Evolutionary conservation across 1,284 basidiomycete species (phyloP).

Genomic region (Erythrobasidium hasegawianum): DNA sequence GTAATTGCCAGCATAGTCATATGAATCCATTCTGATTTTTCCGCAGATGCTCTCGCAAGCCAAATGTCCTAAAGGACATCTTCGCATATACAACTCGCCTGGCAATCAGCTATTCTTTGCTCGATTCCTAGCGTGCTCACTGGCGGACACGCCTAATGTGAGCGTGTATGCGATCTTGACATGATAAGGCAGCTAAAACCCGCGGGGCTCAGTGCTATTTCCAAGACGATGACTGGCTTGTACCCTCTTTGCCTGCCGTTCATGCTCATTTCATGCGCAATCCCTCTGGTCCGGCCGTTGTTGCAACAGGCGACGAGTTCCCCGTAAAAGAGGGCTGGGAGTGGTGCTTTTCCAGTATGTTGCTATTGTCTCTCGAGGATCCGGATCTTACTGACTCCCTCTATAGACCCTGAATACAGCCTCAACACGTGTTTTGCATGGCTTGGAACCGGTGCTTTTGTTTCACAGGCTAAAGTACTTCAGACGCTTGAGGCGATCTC

Average conservation of each 20-base stretch:
- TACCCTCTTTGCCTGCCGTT: slow-evolving; percentile 40
- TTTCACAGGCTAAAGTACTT: slow-evolving; percentile 37
- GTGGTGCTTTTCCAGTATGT: slow-evolving; percentile 45
- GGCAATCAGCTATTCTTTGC: slow-evolving; percentile 44
- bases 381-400: background rate
- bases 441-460: slow-evolving; percentile 45
- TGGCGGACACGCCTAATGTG: slow-evolving; percentile 36
- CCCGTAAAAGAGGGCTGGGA: slow-evolving; percentile 41
- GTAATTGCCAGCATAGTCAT: background rate
- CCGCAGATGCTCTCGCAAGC: slow-evolving; percentile 37
- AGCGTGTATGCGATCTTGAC: background rate
- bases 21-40: background rate
- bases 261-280: slow-evolving; percentile 44
- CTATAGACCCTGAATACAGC: slow-evolving; percentile 21
- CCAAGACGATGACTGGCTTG: slow-evolving; percentile 47
- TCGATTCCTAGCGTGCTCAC: slow-evolving; percentile 44
- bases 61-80: slow-evolving; percentile 38
- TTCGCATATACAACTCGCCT: slow-evolving; percentile 44
- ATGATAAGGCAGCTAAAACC: background rate
- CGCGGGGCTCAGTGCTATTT: slow-evolving; percentile 41
- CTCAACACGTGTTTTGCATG: slow-evolving; percentile 46
- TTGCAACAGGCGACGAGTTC: slow-evolving; percentile 38
- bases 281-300: slow-evolving; percentile 38
- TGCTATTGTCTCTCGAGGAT: background rate
- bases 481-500: slow-evolving; percentile 38